Evolutionary conservation across 345 rosid species (phyloP).

Genomic region (Eucalyptus sideroxylon): DNA sequence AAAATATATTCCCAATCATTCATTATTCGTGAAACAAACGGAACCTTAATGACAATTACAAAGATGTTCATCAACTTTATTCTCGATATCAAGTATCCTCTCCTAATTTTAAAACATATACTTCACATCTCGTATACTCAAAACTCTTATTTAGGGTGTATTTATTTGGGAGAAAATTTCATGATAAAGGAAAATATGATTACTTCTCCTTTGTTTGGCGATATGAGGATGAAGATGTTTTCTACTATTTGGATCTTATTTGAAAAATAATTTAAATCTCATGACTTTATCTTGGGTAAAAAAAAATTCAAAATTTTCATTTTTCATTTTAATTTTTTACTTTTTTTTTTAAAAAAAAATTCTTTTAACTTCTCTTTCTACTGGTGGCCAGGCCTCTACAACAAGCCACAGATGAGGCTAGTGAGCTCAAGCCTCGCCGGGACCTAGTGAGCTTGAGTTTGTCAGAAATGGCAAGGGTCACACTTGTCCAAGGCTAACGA

Average conservation of each 20-base stretch:
- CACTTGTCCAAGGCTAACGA: accelerated
- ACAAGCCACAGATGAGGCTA: accelerated
- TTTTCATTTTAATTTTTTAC: no score
- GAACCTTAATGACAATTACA: background rate
- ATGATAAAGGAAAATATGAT: no score
- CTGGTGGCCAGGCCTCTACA: accelerated
- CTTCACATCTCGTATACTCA: background rate
- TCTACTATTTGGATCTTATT: no score
- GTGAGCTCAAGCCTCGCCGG: accelerated
- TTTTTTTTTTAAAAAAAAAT: no score
- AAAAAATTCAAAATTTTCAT: no score
- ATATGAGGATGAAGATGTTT: accelerated
- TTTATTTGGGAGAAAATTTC: no score
- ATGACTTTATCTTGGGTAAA: no score
- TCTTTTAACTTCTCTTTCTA: accelerated
- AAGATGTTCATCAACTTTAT: background rate
- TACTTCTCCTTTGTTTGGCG: no score
- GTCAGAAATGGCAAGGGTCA: accelerated
- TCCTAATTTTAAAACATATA: background rate
- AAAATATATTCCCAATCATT: background rate
- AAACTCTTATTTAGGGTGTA: background rate
- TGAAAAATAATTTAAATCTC: no score
- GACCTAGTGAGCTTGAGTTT: accelerated
- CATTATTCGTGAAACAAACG: background rate
- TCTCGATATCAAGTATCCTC: accelerated